phyloP scores from a whole-genome alignment of 768 basidiomycete species.

The Serendipita sp. region DNA sequence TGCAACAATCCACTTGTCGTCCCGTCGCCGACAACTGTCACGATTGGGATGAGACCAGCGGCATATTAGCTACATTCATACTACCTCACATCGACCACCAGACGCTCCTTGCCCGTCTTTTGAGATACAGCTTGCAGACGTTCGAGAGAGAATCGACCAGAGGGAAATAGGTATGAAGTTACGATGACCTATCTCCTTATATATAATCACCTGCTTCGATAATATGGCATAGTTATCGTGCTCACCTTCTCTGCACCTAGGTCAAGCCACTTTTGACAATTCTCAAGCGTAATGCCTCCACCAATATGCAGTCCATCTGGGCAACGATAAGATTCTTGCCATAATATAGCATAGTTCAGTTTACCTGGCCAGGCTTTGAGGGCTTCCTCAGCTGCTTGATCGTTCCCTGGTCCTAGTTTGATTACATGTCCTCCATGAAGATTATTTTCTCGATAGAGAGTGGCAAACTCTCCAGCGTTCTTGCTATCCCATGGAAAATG shows the following conservation, averaged over 20 bases:
- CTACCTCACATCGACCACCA: constrained; percentile 92
- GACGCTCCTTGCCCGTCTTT: constrained; percentile 59
- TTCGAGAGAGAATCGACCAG: constrained; percentile 58
- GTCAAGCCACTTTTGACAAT: constrained; percentile 72
- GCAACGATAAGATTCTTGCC: constrained; percentile 6
- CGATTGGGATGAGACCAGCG: neutral
- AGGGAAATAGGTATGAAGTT: constrained; percentile 90
- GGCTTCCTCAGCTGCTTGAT: constrained; percentile 73
- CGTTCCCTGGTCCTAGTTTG: constrained; percentile 83
- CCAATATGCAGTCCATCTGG: constrained; percentile 76
- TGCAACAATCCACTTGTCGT: constrained; percentile 72
- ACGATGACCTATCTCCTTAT: constrained; percentile 61
- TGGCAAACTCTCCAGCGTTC: constrained; percentile 62
- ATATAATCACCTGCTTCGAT: neutral
- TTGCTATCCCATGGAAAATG: constrained; percentile 30
- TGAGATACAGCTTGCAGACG: constrained; percentile 46
- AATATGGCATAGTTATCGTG: constrained; percentile 4
- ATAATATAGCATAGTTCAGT: constrained; percentile 5
- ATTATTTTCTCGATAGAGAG: constrained; percentile 49
- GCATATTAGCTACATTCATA: neutral
- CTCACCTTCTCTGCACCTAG: constrained; percentile 78
- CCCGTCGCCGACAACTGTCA: constrained; percentile 60
- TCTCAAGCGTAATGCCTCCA: constrained; percentile 72
- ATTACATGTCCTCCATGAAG: constrained; percentile 89
- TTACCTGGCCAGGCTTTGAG: constrained; percentile 69